Evolutionary conservation across 1,139 yeast species (phyloP), one percentile per base, ranked within the genome.

Genomic region (Pichia sp.): DNA sequence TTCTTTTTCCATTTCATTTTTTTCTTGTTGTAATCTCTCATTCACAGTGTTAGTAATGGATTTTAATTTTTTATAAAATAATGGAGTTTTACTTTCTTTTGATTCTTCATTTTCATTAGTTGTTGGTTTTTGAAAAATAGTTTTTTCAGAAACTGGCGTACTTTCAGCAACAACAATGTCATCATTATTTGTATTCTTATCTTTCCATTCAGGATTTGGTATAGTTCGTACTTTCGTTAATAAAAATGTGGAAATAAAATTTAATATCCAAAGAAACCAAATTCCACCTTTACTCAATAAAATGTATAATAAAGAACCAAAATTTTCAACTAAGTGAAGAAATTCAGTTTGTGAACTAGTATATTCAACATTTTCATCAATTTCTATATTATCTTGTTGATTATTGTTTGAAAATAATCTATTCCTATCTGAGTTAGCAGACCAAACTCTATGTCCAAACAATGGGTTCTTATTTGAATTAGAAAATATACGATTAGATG

Each of bases 261-360:
- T 52, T 21, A 57, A 33, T 2, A 45, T 8, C 40, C 48, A 55
- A 3, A 56, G 15, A 4, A 48, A n/a, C 62, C 62, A 58, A 6
- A 50, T 39, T 3, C 48, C 42, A 1, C 40, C 37, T 36, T 55
- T 56, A 14, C 42, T 50, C 1, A 50, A 45, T 4, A 58, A 37
- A 22, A 53, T 44, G 16, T 34, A 42, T 4, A 48, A 9, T 1
- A 57, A 41, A 3, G 50, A 28, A 2, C 47, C 37, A 7, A 57
- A 25, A 31, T 48, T 52, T 21, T 47, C 46, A 3, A 54, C 9
- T 27, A 56, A 52, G 7, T 47, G 47, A n/a, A 54, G 15, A 23
- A 57, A 38, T 31, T 54, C 61, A 3, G 49, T 40, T 29, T 51
- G 53, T 7, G 57, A 51, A 35, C 45, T 50, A 7, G 40, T 22